Evolutionary conservation across 768 basidiomycete genomes (phyloP), one percentile per base, ranked within the genome.

Genomic region (Hygrocybe coccinea): DNA sequence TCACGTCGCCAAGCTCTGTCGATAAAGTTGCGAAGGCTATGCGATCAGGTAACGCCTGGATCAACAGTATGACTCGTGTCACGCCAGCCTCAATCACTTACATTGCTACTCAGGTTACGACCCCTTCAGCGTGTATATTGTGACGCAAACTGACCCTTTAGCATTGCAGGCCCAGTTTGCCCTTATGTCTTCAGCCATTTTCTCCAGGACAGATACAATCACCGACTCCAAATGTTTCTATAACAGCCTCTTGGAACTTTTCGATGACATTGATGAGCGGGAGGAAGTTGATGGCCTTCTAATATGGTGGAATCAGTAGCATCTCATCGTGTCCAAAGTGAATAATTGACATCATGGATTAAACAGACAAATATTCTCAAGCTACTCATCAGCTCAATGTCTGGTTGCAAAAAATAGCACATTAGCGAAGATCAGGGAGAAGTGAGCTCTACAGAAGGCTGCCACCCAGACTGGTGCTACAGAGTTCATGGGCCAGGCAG

Each of bases 201-300:
- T 62, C 36, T 60, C 50, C 1, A 19, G 59, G 14, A 59, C 60
- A 5, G 54, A 62, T 19, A 55, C 41, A 3, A 38, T 38, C n/a
- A 63, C 58, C 1, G 52, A 63, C 46, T 61, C 58, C 9, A 55
- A 61, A 33, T 12, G n/a, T 5, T 64, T 60, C 33, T 60, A 64
- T 34, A 49, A 53, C 34, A 54, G 50, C 15, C 17, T 62, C 12
- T 29, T 60, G 9, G 54, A 58, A 11, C 44, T 64, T 45, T 36
- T 62, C 2, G 59, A 61, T 7, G 57, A 60, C 19, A 43, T 44
- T 19, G 59, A 58, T 0, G 55, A 63, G 48, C 37, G 48, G 4
- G 36, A 53, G 1, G 57, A 59, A 34, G 54, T 58, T 35, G 39
- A 53, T 24, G 12, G 25, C 10, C 47, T 59, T 3, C 24, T 57